A percentile compares a stretch with the other conserved stretches of the same genome.
Conservation (phyloP, 306 rosid genomes). For the Trifolium subterraneum region DNA sequence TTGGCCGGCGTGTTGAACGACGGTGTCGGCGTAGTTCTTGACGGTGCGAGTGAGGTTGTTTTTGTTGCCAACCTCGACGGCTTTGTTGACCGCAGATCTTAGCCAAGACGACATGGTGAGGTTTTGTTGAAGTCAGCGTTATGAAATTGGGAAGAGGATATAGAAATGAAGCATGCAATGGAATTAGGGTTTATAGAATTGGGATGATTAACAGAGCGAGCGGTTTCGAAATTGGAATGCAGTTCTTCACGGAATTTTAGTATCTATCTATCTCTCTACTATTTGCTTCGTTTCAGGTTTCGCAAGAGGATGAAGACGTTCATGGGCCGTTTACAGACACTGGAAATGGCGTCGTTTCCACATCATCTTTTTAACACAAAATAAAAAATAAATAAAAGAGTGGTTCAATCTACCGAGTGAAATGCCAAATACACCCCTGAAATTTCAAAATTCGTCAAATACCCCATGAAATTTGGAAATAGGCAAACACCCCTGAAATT, state of each 20-base stretch:
- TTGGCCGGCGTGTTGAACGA: conserved; percentile 98
- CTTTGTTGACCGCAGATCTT: conserved; percentile 93
- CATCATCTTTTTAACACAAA: neutral
- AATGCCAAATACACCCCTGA: too few relatives aligned
- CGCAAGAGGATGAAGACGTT: conserved; percentile 28
- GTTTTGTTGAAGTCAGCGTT: neutral
- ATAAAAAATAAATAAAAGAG: too few relatives aligned
- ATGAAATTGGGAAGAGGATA: conserved; percentile 16
- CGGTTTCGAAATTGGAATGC: conserved; percentile 14
- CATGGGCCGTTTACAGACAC: neutral
- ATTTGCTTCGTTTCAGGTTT: conserved; percentile 28
- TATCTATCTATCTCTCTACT: neutral
- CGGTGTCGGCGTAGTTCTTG: conserved; percentile 93
- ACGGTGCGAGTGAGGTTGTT: conserved; percentile 95
- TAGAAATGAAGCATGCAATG: neutral
- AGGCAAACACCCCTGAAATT: too few relatives aligned
- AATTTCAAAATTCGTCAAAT: too few relatives aligned
- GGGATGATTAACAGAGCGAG: neutral
- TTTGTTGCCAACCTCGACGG: conserved; percentile 91
- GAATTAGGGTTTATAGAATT: conserved; percentile 36
- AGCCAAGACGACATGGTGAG: conserved; percentile 75
- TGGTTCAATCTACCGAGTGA: too few relatives aligned
- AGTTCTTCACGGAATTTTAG: neutral
- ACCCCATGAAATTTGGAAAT: too few relatives aligned
- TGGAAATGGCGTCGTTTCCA: neutral